Percentiles rank a stretch among this genome's conserved stretches.
These are phyloP conservation scores for Stachybotrys chartarum DNA, from an alignment of 2,329 filamentous ascomycete species.

Conservation along the genomic window DNA sequence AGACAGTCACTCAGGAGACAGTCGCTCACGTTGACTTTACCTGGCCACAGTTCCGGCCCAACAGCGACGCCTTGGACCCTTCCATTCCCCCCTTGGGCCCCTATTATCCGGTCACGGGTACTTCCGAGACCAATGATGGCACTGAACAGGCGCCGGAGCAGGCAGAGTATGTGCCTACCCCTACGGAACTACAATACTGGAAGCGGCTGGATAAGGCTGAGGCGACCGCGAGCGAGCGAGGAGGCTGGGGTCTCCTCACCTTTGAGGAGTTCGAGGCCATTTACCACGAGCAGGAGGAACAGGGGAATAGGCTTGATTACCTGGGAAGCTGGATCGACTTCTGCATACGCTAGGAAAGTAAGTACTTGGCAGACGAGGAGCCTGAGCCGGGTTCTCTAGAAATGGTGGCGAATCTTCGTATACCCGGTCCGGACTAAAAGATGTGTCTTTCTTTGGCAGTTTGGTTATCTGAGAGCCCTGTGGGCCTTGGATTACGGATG, in stretches of 20 bases:
- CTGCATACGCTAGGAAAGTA: conserved; percentile 48
- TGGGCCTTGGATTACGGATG: too few species aligned
- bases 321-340: conserved; percentile 88
- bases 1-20: not conserved
- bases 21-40: conserved; percentile 45
- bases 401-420: too few species aligned
- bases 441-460: too few species aligned
- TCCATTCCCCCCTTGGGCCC: conserved; percentile 5
- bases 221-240: conserved; percentile 59
- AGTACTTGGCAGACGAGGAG: not conserved
- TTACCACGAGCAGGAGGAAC: conserved; percentile 60
- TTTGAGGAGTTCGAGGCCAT: conserved; percentile 74
- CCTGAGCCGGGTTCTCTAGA: too few species aligned
- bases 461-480: too few species aligned
- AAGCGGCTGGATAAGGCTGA: conserved; percentile 58
- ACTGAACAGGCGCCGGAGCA: not conserved
- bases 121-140: not conserved
- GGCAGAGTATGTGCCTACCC: conserved; percentile 12
- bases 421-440: too few species aligned
- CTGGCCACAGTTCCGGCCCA: conserved; percentile 62
- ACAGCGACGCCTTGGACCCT: conserved; percentile 26
- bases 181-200: conserved; percentile 36
- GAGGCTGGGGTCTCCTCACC: conserved; percentile 72
- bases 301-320: conserved; percentile 64
- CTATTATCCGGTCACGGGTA: conserved; percentile 15